These are phyloP conservation scores for Heliamphora pulchella DNA, from an alignment of 179 eudicot species.

Conservation along the genomic window DNA sequence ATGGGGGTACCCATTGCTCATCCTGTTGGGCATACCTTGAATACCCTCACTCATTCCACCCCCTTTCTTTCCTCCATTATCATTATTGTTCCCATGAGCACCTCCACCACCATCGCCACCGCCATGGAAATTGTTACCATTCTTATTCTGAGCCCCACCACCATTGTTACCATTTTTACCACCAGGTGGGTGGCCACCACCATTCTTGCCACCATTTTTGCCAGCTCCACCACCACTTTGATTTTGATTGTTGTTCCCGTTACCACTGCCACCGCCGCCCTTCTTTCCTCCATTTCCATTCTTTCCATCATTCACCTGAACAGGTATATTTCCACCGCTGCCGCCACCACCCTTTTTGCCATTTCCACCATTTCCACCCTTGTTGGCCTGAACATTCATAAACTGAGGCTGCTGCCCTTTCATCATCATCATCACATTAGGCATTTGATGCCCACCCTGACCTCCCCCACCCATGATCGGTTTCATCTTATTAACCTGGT, in stretches of 20 bases:
- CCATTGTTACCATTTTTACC: slow-evolving; percentile 27
- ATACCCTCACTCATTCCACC: slow-evolving; percentile 50
- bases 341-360: slow-evolving; percentile 20
- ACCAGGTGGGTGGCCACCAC: slow-evolving; percentile 31
- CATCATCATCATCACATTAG: slow-evolving; percentile 33
- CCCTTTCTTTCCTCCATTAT: slow-evolving; percentile 45
- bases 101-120: slow-evolving; percentile 20
- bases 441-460: no score
- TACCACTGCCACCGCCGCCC: slow-evolving; percentile 22
- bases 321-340: slow-evolving; percentile 27
- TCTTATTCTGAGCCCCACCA: slow-evolving; percentile 28
- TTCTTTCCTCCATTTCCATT: slow-evolving; percentile 18
- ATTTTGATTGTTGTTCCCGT: slow-evolving; percentile 21
- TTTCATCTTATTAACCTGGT: slow-evolving; percentile 25
- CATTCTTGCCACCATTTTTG: slow-evolving; percentile 34
- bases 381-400: slow-evolving; percentile 31
- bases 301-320: slow-evolving; percentile 23
- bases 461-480: slow-evolving; percentile 25
- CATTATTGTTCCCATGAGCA: slow-evolving; percentile 13
- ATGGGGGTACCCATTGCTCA: slow-evolving; percentile 19
- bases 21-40: slow-evolving; percentile 36
- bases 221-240: slow-evolving; percentile 34
- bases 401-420: slow-evolving; percentile 25
- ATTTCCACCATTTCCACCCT: slow-evolving; percentile 19
- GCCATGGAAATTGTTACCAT: slow-evolving; percentile 25